Conservation (phyloP, 345 rosid species). For the Lepidium aucheri region DNA sequence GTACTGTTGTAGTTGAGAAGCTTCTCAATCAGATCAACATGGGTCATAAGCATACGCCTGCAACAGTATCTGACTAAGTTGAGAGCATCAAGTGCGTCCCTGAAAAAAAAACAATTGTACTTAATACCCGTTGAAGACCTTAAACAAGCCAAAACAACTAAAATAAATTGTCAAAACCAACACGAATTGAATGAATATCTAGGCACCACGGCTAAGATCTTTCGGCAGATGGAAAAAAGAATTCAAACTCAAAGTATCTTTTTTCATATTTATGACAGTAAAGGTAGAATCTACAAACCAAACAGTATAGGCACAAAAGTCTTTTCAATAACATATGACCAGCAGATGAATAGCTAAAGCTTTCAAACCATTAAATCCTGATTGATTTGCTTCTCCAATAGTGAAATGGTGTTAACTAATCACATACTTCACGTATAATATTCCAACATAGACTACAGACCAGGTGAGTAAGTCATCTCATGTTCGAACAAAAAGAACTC, state of each 20-base stretch:
- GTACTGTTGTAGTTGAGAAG: conserved; percentile 95
- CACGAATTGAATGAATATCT: too few relatives aligned
- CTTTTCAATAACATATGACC: background rate
- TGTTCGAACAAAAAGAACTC: background rate
- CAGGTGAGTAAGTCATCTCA: background rate
- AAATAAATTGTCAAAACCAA: background rate
- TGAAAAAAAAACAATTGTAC: conserved; percentile 26
- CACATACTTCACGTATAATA: background rate
- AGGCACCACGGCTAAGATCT: background rate
- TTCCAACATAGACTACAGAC: background rate
- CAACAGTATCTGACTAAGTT: conserved; percentile 90
- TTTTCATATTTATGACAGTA: background rate
- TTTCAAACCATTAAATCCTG: background rate
- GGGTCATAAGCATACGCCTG: conserved; percentile 98
- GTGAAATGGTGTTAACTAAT: background rate
- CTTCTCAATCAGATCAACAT: conserved; percentile 98
- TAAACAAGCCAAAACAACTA: background rate
- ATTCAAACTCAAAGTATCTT: background rate
- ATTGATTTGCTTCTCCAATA: background rate
- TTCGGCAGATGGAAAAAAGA: background rate
- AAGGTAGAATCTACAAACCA: background rate
- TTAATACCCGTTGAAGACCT: background rate
- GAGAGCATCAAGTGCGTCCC: conserved; percentile 95
- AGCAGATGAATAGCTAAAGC: background rate
- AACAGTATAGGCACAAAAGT: background rate